Conservation (phyloP, 2,329 filamentous ascomycete species). For the Penicillium sp. region DNA sequence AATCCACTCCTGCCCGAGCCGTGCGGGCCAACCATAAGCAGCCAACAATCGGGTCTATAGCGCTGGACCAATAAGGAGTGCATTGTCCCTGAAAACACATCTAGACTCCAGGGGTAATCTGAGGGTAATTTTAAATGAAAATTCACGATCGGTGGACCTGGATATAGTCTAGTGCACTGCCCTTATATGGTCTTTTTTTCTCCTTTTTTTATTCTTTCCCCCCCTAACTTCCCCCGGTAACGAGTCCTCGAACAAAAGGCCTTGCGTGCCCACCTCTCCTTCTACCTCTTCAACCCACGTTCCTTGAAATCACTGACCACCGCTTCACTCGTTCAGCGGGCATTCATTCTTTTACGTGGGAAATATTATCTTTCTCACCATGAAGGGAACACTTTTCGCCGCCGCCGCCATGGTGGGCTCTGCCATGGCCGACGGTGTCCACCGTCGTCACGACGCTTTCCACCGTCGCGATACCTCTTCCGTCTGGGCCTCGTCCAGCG, state of each 20-base stretch:
- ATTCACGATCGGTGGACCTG: constrained; percentile 16
- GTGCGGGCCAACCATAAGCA: constrained; percentile 17
- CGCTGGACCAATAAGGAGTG: constrained; percentile 7
- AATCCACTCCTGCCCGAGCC: constrained; percentile 7
- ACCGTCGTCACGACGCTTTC: constrained; percentile 55
- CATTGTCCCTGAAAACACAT: constrained; percentile 18
- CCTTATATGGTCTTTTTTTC: constrained; percentile 6
- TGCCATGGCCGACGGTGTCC: constrained; percentile 58
- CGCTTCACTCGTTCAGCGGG: constrained; percentile 72
- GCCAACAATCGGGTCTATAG: constrained; percentile 4
- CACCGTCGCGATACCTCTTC: constrained; percentile 52
- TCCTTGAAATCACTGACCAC: constrained; percentile 29
- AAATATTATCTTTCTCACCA: constrained; percentile 48
- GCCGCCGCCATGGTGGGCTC: constrained; percentile 53
- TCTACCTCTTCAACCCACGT: constrained; percentile 15
- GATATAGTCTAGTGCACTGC: constrained; percentile 1
- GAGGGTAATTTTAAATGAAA: constrained; percentile 4
- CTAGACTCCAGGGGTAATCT: constrained; percentile 16
- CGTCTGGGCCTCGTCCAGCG: constrained; percentile 7
- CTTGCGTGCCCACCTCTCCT: constrained; percentile 26
- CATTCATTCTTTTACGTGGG: constrained; percentile 60
- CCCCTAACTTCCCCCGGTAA: constrained; percentile 15
- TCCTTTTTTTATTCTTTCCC: constrained; percentile 9
- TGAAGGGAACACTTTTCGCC: constrained; percentile 73
- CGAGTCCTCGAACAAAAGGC: constrained; percentile 27